Evolutionary conservation across 2,329 filamentous ascomycete genomes (phyloP), one percentile per base, ranked within the genome.

Genomic region (Apiospora phragmitis): DNA sequence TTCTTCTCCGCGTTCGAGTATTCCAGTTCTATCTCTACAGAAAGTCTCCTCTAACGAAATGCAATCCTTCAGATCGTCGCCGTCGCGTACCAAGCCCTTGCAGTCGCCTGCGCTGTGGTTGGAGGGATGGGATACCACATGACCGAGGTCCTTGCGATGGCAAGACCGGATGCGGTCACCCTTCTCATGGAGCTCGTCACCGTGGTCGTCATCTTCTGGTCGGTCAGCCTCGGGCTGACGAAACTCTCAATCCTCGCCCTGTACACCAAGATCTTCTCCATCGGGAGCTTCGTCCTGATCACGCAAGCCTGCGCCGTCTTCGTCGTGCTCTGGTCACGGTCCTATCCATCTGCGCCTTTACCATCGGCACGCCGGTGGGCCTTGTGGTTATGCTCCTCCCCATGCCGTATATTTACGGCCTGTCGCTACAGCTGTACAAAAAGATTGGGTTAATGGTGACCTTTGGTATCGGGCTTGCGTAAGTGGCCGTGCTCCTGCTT

Each of bases 391-490:
- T 82, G 4, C 59, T 76, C 1, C 71, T 81, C 18, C 80, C 79
- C 6, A 72, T 81, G 73, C 79, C 79, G 1, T 79, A 79, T 32
- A 70, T 82, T 9, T 74, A 77, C 55, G 73, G 73, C 11, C 72
- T 82, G n/a, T 77, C 79, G 9, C 47, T 81, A 62, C 75, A 76
- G 24, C 69, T 73, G 14, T 76, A 75, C 65, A 80, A 80, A 66
- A 80, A 79, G 71, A 38, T 79, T 5, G 74, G 74, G 7, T 70
- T 82, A 24, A 72, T 79, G 41, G 76, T 70, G 29, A 77, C 77
- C 32, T 81, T 81, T 66, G 74, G 76, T 5, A 69, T 82, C n/a
- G 78, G 79, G n/a, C 72, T 80, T 42, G 73, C 80, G 79, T 81
- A 70, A 75, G 79, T 74, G 18, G 29, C 29, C 21, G 21, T 5